phyloP scores from a whole-genome alignment of 495 filamentous ascomycete species.

The Pyronema domesticum region DNA sequence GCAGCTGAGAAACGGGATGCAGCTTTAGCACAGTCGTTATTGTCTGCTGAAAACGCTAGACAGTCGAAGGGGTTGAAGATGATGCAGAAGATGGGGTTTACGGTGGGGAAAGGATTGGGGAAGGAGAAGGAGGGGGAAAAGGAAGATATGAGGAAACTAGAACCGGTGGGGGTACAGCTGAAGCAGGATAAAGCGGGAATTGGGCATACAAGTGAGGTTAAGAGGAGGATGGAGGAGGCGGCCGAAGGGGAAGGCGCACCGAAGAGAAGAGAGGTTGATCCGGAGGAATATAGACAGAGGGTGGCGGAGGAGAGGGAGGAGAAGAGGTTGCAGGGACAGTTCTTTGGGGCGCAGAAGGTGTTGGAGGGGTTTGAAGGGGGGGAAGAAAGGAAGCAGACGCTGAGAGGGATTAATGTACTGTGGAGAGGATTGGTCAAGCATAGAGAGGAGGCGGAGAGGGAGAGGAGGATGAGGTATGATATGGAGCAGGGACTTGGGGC shows the following conservation, averaged over 20 bases:
- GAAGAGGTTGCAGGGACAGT: slow-evolving; percentile 44
- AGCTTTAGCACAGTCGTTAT: slow-evolving; percentile 52
- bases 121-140: slow-evolving; percentile 25
- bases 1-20: slow-evolving; percentile 53
- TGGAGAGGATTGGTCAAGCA: slow-evolving; percentile 57
- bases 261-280: slow-evolving; percentile 38
- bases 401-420: slow-evolving; percentile 53
- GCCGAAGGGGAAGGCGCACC: slow-evolving; percentile 33
- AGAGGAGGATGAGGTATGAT: slow-evolving; percentile 47
- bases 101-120: slow-evolving; percentile 50
- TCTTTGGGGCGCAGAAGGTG: slow-evolving; percentile 64
- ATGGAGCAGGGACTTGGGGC: slow-evolving; percentile 44
- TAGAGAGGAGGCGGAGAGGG: slow-evolving; percentile 51
- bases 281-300: slow-evolving; percentile 60
- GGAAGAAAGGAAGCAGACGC: slow-evolving; percentile 32
- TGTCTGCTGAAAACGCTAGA: slow-evolving; percentile 31
- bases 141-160: slow-evolving; percentile 23
- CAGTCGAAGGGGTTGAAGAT: slow-evolving; percentile 74
- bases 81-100: slow-evolving; percentile 95
- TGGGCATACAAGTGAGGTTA: slow-evolving; percentile 63
- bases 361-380: slow-evolving; percentile 36
- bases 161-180: slow-evolving; percentile 50
- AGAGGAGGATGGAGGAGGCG: slow-evolving; percentile 58
- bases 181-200: slow-evolving; percentile 79
- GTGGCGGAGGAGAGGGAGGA: slow-evolving; percentile 55